Evolutionary conservation across 306 rosid species (phyloP), one percentile per base, ranked within the genome.

Genomic region (Acacia melanoxylon): DNA sequence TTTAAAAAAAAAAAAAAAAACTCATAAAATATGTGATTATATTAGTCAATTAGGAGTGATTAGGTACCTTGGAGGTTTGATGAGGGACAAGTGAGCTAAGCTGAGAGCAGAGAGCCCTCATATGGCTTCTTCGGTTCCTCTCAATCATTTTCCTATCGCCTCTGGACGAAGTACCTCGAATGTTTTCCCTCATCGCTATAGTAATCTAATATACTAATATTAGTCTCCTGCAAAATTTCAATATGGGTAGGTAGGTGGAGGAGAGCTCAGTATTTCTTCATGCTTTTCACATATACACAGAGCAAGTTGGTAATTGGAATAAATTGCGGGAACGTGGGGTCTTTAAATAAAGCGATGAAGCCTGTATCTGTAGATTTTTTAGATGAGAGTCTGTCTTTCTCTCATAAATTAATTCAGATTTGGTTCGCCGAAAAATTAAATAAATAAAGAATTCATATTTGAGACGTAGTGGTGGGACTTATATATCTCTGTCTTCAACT

Each of bases 131-230:
- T 24, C 75, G 8, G 40, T 71, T 71, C 15, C 74, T 69, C 74
- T 69, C 54, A 22, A 69, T 22, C 52, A 13, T 27, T 22, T 69
- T 69, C 14, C 54, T 44, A 15, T 69, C 58, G 3, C 14, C 31
- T 13, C 7, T 29, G 37, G 75, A 69, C 1, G 75, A 44, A 45
- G 40, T 1, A 35, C 45, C 44, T 16, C 7, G 35, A 17, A 15
- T 66, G 71, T 8, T 37, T 37, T 89, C 88, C 87, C 87, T 90
- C 80, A 76, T n/a, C 63, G 8, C 11, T 10, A 62, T 2, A 59
- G 58, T 37, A 78, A 37, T 37, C 41, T 37, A 37, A 37, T 13
- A 46, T 54, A 54, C 41, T 20, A 54, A 24, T 8, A 8, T 6
- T 20, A 8, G 1, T 6, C 62, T 54, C 29, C 63, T n/a, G 63